These are phyloP conservation scores for Ettlia oleoabundans DNA, from an alignment of 139 green algal genomes.

Conservation along the genomic window DNA sequence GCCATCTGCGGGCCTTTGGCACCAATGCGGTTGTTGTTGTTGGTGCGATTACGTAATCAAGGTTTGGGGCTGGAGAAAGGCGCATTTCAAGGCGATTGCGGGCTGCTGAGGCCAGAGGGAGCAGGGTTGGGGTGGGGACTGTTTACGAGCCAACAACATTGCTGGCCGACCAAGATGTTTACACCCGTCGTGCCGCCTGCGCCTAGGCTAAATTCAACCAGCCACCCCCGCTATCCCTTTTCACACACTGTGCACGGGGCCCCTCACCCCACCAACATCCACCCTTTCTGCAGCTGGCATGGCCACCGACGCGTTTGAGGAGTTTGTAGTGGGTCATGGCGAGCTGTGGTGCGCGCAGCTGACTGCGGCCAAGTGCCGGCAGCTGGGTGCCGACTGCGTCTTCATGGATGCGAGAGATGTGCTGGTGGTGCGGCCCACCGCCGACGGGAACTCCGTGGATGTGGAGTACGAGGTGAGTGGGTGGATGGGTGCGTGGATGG, in stretches of 20 bases:
- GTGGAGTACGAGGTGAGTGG: conserved; percentile 80
- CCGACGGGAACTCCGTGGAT: conserved; percentile 83
- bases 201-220: too few relatives aligned
- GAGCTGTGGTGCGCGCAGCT: conserved; percentile 97
- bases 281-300: conserved; percentile 74
- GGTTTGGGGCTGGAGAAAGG: too few relatives aligned
- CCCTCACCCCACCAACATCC: not conserved
- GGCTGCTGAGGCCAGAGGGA: too few relatives aligned
- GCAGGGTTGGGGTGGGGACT: too few relatives aligned
- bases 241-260: not conserved
- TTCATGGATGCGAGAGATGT: conserved; percentile 97
- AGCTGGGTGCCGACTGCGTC: conserved; percentile 61
- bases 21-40: too few relatives aligned
- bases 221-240: not conserved
- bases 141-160: too few relatives aligned
- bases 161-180: too few relatives aligned
- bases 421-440: conserved; percentile 73
- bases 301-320: conserved; percentile 89
- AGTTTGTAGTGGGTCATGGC: conserved; percentile 97
- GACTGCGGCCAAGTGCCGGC: conserved; percentile 65
- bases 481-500: not conserved
- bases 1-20: too few relatives aligned
- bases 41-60: too few relatives aligned
- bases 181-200: too few relatives aligned
- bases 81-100: too few relatives aligned